Evolutionary conservation across 345 rosid genomes (phyloP), one percentile per base, ranked within the genome.

Genomic region (Eucalyptus curtisii): DNA sequence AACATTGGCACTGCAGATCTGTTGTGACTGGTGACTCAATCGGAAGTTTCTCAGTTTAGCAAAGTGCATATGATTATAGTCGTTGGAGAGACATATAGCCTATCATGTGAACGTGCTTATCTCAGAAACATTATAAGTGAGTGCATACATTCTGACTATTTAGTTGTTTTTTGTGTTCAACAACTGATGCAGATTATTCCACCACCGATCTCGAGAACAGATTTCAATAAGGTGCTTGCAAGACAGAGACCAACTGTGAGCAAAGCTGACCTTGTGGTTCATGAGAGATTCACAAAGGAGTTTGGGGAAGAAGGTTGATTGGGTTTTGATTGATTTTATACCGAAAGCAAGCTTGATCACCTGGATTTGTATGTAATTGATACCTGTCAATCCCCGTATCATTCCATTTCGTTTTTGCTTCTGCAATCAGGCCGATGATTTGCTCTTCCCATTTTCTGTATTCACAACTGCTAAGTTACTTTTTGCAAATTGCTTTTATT

Each of bases 231-330:
- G 91, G 99, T 97, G 66, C 98, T 97, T 88, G 97, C 97, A 4
- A 94, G 98, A 91, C 99, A 97, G 91, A 95, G 91, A 94, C 98
- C 99, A 86, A 97, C 99, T 22, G 99, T 97, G 89, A 95, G 99
- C 94, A 96, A 96, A 90, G 49, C 93, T 55, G 99, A 97, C 92
- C 94, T 97, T 13, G 99, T 95, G 6, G 96, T 97, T 87, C 99
- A 97, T 19, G 99, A 96, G 95, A 95, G 96, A 94, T 97, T 97
- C 93, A 97, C 99, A 25, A 95, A 93, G 89, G 99, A 97, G 93
- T 97, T 96, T 92, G 99, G 99, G 85, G 99, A 97, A 94, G 99
- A 97, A 91, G 99, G 99, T 90, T 97, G 89, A 95, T 88, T 85
- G 33, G 86, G 53, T 76, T 76, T 37, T 37, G 82, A 76, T 76